Evolutionary conservation across 768 basidiomycete species (phyloP), one percentile per base, ranked within the genome.

Genomic region (Auriculariales sp.): DNA sequence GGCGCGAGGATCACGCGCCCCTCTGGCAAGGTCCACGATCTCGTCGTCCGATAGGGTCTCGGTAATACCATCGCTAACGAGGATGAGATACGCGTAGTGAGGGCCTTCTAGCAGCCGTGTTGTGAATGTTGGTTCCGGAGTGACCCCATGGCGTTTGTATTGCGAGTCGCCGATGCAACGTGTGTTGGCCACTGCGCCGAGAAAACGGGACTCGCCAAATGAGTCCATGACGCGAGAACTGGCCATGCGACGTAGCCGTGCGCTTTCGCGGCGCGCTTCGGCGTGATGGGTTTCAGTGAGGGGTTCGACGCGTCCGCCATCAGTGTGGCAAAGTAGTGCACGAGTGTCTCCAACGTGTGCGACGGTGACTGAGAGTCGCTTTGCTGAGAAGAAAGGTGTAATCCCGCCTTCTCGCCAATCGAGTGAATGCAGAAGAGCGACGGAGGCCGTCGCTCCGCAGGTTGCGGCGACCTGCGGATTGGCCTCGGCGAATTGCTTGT

Each of bases 251-350:
- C 93, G 75, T 49, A 99, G 67, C 36, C 95, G 73, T 36, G 78
- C 79, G 28, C 86, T 78, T 62, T 99, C 95, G 9, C 87, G 72
- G 29, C 80, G 80, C 22, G 88, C 75, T 57, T 98, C 94, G n/a
- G 91, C 84, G 61, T 97, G 94, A 61, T 99, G 95, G 27, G 78
- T 82, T 66, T 97, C 90, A 0, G 95, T 95, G 76, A 98, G 85
- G 1, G 88, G 76, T 42, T 74, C 67, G n/a, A 81, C 87, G 39
- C 71, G 66, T 1, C 91, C 92, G 28, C 74, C 77, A 17, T 80
- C 66, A 0, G 80, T 79, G 4, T 82, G 72, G 52, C 88, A 88
- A 33, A 99, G 66, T 11, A 98, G 62, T 3, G 92, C 87, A 31
- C 90, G 78, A 2, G 93, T 94, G 63, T 97, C 93, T 4, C 92